phyloP scores from a whole-genome alignment of 2,329 filamentous ascomycete genomes.

The Cladosporium phlei region DNA sequence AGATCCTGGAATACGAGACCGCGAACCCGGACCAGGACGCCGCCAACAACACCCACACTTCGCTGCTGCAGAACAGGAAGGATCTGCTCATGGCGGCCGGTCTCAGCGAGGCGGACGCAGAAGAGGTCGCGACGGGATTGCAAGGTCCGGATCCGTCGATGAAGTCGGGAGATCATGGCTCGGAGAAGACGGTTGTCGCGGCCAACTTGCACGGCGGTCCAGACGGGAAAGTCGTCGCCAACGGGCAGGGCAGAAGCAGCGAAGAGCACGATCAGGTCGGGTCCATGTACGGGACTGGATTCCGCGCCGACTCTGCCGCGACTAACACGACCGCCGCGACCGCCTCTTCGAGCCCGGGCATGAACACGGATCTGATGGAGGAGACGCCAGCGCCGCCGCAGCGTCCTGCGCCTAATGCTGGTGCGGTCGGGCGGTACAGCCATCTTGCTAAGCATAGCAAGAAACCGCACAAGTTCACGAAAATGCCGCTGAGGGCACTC shows the following conservation, averaged over 20 bases:
- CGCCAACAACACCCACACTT: slow-evolving; percentile 18
- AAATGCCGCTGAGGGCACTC: no score
- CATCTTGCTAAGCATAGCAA: not conserved
- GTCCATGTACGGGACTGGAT: slow-evolving; percentile 20
- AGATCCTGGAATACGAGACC: slow-evolving; percentile 32
- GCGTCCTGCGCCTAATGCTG: no score
- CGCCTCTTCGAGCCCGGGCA: slow-evolving; percentile 4
- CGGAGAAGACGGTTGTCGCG: not conserved
- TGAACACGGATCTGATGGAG: slow-evolving; percentile 12
- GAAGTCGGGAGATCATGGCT: not conserved
- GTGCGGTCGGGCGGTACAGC: not conserved
- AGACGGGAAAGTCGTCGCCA: slow-evolving; percentile 9
- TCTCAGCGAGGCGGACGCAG: slow-evolving; percentile 19
- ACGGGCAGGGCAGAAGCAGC: slow-evolving; percentile 3
- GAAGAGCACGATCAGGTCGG: not conserved
- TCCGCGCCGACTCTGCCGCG: slow-evolving; percentile 13
- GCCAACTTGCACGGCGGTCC: slow-evolving; percentile 7
- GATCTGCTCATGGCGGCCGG: slow-evolving; percentile 20
- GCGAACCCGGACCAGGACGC: slow-evolving; percentile 30
- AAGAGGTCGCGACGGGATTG: slow-evolving; percentile 18
- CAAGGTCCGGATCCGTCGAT: no score
- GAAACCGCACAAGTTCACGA: no score
- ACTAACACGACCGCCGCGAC: no score
- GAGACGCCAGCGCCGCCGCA: no score
- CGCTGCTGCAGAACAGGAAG: slow-evolving; percentile 14